Evolutionary conservation across 2,329 filamentous ascomycete genomes (phyloP), one percentile per base, ranked within the genome.

Genomic region (Cercospora brassicicola): DNA sequence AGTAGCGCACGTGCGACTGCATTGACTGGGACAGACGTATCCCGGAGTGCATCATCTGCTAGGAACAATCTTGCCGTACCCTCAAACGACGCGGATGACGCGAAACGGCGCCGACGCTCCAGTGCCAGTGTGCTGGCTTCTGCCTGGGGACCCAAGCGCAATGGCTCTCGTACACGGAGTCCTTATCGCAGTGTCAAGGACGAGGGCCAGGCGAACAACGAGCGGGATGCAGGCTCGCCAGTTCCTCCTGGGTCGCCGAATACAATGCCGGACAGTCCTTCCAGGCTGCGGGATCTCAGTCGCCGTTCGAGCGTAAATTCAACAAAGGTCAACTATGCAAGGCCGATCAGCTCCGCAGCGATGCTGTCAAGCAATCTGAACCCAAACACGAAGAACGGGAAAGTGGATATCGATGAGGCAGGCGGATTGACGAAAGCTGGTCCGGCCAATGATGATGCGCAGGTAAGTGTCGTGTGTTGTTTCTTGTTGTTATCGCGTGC

Each of bases 271-370:
- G 62, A 59, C 23, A 68, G 69, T 30, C 65, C 71, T 56, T 61
- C 62, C 11, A 57, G 64, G 55, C 30, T 64, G 33, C 67, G 70
- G 67, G 66, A 70, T 62, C 36, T 53, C 56, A 70, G 66, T 67
- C 69, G 69, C 62, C 70, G 71, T 66, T 72, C 69, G 45, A 71
- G 70, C 42, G 55, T 68, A 31, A 65, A 66, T 42, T 71, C 71
- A 53, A 66, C 63, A n/a, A 70, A 61, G 66, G 57, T 66, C 56
- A 60, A 60, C 33, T 64, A 62, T 53, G 45, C 48, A 18, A 76
- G 81, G 1, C 82, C 73, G 18, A 62, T 70, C n/a, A 74, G 71
- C 65, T 65, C 71, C 11, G 67, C 65, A 60, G 73, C 64, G 11
- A 60, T 64, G 53, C 51, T 64, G 51, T 45, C 53, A 31, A 64